A percentile compares a stretch with the other conserved stretches of the same genome.
Evolutionary conservation across 2,329 filamentous ascomycete species (phyloP).

Genomic region (Botrytis cinerea): DNA sequence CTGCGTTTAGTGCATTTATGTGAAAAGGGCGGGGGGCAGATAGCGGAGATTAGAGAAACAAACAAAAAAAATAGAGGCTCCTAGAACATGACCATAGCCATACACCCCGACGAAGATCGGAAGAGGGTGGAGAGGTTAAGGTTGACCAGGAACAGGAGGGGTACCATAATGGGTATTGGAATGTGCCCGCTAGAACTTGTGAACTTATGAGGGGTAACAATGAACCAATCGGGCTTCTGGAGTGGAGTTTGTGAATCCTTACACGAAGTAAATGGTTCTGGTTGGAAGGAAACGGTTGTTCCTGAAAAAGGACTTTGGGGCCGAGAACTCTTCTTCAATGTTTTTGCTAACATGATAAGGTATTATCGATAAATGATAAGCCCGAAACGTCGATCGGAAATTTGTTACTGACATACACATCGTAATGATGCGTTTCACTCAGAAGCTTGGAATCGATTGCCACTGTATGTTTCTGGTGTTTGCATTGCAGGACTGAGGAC

Average conservation of each 20-base stretch:
- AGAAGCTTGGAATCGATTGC: neutral
- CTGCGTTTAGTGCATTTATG: neutral
- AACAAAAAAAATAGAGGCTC: slow-evolving; percentile 42
- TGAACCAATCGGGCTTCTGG: slow-evolving; percentile 24
- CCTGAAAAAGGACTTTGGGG: neutral
- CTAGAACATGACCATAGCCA: slow-evolving; percentile 51
- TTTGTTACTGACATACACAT: neutral
- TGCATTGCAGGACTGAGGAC: neutral
- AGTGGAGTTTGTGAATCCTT: slow-evolving; percentile 41
- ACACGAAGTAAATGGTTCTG: neutral
- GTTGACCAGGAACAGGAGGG: slow-evolving; percentile 44
- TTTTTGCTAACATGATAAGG: neutral
- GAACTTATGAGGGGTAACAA: slow-evolving; percentile 51
- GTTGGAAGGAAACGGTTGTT: neutral
- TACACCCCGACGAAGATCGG: slow-evolving; percentile 47
- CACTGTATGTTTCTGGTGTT: neutral
- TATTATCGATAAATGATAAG: neutral
- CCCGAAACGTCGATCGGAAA: neutral
- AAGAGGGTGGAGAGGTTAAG: slow-evolving; percentile 36
- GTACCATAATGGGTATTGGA: slow-evolving; percentile 36
- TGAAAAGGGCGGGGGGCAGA: slow-evolving; percentile 31
- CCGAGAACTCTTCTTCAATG: neutral
- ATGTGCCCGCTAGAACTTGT: neutral
- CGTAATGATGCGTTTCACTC: neutral
- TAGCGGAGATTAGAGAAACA: slow-evolving; percentile 41